phyloP scores from a whole-genome alignment of 2,329 filamentous ascomycete species.

The Cladophialophora chaetospira region DNA sequence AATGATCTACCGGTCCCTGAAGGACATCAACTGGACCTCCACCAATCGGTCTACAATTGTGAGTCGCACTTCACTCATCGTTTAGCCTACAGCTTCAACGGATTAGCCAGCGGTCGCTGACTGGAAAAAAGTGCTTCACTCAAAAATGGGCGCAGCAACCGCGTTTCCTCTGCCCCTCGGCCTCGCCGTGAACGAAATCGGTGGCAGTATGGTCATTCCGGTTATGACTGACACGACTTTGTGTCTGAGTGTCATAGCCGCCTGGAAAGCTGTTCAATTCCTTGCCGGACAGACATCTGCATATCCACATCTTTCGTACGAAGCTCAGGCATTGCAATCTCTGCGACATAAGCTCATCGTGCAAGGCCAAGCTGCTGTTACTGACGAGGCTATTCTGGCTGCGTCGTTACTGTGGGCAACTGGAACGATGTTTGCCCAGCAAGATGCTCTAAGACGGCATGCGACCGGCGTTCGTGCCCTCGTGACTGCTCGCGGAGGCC shows the following conservation, averaged over 20 bases:
- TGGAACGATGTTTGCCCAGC: conserved; percentile 15
- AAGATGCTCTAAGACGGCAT: conserved; percentile 12
- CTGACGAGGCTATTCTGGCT: conserved; percentile 12
- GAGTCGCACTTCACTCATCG: neutral
- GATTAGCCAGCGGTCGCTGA: neutral
- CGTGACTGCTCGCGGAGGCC: conserved; percentile 9
- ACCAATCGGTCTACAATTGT: conserved; percentile 18
- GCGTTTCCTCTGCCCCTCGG: conserved; percentile 14
- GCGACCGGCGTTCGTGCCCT: conserved; percentile 10
- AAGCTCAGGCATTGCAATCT: conserved; percentile 15
- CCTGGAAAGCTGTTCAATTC: conserved; percentile 15
- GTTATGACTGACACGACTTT: conserved; percentile 17
- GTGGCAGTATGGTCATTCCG: conserved; percentile 16
- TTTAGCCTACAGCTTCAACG: neutral
- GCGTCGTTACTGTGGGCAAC: conserved; percentile 14
- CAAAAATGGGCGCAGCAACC: conserved; percentile 16
- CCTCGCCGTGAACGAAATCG: conserved; percentile 16
- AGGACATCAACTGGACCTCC: conserved; percentile 11
- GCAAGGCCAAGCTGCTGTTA: neutral
- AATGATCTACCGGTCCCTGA: conserved; percentile 13
- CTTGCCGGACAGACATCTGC: conserved; percentile 3
- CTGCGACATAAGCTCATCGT: conserved; percentile 5
- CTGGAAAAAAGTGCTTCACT: conserved; percentile 12
- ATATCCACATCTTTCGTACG: conserved; percentile 12
- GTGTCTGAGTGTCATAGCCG: conserved; percentile 15